These are phyloP conservation scores for Penicillium antarcticum DNA, from an alignment of 495 filamentous ascomycete species.

Conservation along the genomic window DNA sequence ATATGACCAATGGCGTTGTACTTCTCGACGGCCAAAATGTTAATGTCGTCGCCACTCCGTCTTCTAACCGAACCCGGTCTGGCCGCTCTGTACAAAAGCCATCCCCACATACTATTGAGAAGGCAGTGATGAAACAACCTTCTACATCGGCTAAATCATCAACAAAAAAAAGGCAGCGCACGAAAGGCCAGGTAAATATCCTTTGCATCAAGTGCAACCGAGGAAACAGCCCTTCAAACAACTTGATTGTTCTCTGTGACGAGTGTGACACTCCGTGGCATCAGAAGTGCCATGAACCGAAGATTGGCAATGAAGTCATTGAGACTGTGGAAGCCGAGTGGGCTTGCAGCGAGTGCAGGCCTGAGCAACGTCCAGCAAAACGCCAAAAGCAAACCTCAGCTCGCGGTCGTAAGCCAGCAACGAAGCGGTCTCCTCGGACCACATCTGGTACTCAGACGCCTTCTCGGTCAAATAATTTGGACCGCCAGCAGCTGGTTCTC, in stretches of 20 bases:
- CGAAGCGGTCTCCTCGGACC: background rate
- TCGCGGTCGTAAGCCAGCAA: background rate
- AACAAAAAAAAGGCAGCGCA: slow-evolving; percentile 40
- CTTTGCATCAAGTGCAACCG: slow-evolving; percentile 78
- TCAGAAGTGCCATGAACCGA: slow-evolving; percentile 85
- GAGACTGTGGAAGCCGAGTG: slow-evolving; percentile 65
- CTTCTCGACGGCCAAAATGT: too few species aligned
- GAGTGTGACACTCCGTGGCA: slow-evolving; percentile 87
- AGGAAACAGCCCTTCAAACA: slow-evolving; percentile 68
- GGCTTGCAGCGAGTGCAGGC: slow-evolving; percentile 71
- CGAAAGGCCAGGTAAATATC: slow-evolving; percentile 39
- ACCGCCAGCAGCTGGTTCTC: too few species aligned
- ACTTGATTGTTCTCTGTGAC: slow-evolving; percentile 94
- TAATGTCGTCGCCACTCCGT: background rate
- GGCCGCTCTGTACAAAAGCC: background rate
- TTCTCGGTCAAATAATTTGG: too few species aligned
- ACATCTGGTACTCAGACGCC: too few species aligned
- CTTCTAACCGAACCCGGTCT: slow-evolving; percentile 5
- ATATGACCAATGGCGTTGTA: too few species aligned
- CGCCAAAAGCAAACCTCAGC: slow-evolving; percentile 14
- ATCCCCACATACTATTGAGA: background rate
- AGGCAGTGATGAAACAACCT: background rate
- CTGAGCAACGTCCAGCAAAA: slow-evolving; percentile 28
- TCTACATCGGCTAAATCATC: background rate
- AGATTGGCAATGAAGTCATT: slow-evolving; percentile 69